A percentile compares a stretch with the other conserved stretches of the same genome.
phyloP scores from a whole-genome alignment of 805 yeast species.

The Nakazawaea siamensis region DNA sequence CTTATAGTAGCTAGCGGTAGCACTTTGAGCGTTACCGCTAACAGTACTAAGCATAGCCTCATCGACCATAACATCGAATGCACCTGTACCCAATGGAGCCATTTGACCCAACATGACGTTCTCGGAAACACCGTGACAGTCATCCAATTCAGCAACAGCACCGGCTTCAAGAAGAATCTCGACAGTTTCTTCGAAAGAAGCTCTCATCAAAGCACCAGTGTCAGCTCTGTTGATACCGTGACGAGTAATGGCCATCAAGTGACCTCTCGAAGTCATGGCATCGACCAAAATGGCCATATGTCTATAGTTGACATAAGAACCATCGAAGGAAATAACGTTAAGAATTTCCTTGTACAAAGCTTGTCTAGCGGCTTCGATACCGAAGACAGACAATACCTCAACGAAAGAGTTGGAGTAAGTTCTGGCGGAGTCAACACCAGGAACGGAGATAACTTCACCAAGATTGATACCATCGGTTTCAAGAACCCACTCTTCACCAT shows the following conservation, averaged over 20 bases:
- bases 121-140: slow-evolving; percentile 97
- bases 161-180: slow-evolving; percentile 97
- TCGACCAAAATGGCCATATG: slow-evolving; percentile 97
- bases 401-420: slow-evolving; percentile 96
- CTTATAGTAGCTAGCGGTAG: slow-evolving; percentile 30
- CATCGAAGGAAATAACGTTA: slow-evolving; percentile 98
- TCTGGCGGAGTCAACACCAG: slow-evolving; percentile 87
- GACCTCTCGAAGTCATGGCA: slow-evolving; percentile 98
- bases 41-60: slow-evolving; percentile 71
- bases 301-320: slow-evolving; percentile 97
- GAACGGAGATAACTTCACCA: slow-evolving; percentile 89
- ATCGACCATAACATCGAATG: slow-evolving; percentile 92
- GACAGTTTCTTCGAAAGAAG: slow-evolving; percentile 98
- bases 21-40: slow-evolving; percentile 38
- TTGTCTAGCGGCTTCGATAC: slow-evolving; percentile 97
- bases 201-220: slow-evolving; percentile 98
- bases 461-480: slow-evolving; percentile 98
- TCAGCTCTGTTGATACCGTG: slow-evolving; percentile 98
- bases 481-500: slow-evolving; percentile 94
- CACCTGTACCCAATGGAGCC: slow-evolving; percentile 98
- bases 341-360: slow-evolving; percentile 90
- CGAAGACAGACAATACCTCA: slow-evolving; percentile 88
- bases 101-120: slow-evolving; percentile 96
- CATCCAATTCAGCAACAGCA: slow-evolving; percentile 95
- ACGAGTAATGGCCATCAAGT: slow-evolving; percentile 97